Base-by-base conservation (phyloP, 768 basidiomycete species). In the Podaxis mareebaensis region DNA sequence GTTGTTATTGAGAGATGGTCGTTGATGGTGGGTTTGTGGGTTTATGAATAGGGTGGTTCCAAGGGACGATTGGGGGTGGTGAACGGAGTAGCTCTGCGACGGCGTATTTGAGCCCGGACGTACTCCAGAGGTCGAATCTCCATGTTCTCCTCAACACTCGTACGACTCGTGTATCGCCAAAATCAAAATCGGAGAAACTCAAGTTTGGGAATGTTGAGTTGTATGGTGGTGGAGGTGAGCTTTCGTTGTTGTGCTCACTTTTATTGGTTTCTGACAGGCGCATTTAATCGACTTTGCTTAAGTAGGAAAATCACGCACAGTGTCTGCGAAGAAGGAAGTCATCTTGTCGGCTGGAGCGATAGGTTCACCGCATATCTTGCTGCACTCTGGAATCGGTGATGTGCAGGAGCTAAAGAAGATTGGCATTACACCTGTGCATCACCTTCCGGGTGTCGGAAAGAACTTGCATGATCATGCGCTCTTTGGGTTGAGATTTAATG, bases 1-100 rank as follows among this genome's bases (percentile, higher is more conserved):
- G 11, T 20, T 24, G 6, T 15, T 12, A 13, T 17, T 8, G 28
- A 6, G 28, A 30, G 28, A 30, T 30, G 28, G 28, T 30, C 6
- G 28, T 30, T 30, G 7, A 30, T 4, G 28, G 28, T 30, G 28
- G n/a, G n/a, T 44, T 22, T 13, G 52, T 15, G 13, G 7, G 33
- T n/a, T 56, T 6, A 20, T 30, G 28, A 30, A 5, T 7, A 69
- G 71, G 56, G 3, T 72, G 67, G 69, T 49, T 46, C 13, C 74
- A 72, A 44, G 67, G 68, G 15, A 70, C 71, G 1, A 68, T 74
- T 48, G 69, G 67, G 10, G 61, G 67, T 46, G 74, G 72, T 1
- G 67, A 69, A 36, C 61, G 76, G 26, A 74, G 73, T 38, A 75
- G 74, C 48, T 67, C 76, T 3, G 70, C 75, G 5, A 72, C 72